phyloP scores from a whole-genome alignment of 345 rosid species.

The Rhodomyrtus tomentosa region DNA sequence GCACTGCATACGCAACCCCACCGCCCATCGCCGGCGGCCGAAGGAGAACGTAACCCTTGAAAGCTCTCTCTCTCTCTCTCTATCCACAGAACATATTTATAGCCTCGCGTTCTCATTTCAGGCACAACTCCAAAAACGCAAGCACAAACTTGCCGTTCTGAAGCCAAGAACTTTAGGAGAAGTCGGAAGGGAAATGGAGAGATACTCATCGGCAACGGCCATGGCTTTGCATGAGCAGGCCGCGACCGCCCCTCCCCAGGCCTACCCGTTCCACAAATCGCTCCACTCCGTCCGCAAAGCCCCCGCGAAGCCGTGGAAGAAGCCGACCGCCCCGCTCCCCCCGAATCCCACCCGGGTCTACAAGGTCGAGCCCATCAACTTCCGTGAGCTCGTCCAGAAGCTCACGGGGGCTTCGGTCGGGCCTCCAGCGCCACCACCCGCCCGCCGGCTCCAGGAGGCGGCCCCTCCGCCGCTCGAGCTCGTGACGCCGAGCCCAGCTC shows the following conservation, averaged over 20 bases:
- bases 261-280: slow-evolving; percentile 12
- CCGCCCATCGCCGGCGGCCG: background rate
- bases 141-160: background rate
- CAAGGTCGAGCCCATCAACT: slow-evolving; percentile 63
- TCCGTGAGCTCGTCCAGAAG: slow-evolving; percentile 77
- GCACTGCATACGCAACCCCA: background rate
- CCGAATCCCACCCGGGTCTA: slow-evolving; percentile 62
- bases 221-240: background rate
- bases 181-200: background rate
- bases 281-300: slow-evolving; percentile 52
- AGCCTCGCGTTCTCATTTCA: background rate
- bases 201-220: background rate
- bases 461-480: slow-evolving; percentile 39
- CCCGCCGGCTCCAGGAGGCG: slow-evolving; percentile 19
- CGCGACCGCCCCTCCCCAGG: background rate
- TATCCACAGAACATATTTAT: background rate
- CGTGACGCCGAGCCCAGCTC: background rate
- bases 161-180: background rate
- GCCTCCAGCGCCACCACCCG: slow-evolving; percentile 3
- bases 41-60: background rate
- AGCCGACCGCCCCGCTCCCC: slow-evolving; percentile 51
- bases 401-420: slow-evolving; percentile 53
- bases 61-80: background rate
- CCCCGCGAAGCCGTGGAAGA: slow-evolving; percentile 46
- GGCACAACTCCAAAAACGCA: background rate